Evolutionary conservation across 768 basidiomycete genomes (phyloP).

Genomic region (Lactarius tabidus): DNA sequence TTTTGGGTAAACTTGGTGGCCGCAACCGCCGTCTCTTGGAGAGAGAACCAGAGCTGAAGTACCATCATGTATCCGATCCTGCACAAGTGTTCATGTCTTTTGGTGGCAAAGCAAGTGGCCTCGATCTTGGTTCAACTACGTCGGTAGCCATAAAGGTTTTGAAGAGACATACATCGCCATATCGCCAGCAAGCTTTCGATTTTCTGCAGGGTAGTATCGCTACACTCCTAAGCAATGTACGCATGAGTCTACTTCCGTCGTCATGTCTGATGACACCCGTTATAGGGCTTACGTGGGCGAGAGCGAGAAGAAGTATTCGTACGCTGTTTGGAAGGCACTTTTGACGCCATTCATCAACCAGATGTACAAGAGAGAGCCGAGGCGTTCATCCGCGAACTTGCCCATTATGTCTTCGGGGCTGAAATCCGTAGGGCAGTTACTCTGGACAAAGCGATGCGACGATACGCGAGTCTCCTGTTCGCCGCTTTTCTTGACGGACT

Average conservation of each 20-base stretch:
- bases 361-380: slow-evolving; percentile 70
- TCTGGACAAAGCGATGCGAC: slow-evolving; percentile 49
- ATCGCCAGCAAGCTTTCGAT: slow-evolving; percentile 58
- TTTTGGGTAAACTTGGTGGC: slow-evolving; percentile 94
- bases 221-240: slow-evolving; percentile 74
- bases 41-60: slow-evolving; percentile 73
- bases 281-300: slow-evolving; percentile 64
- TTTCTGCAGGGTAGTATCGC: slow-evolving; percentile 68
- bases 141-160: slow-evolving; percentile 63
- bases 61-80: slow-evolving; percentile 62
- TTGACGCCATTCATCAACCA: slow-evolving; percentile 66
- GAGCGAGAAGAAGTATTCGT: slow-evolving; percentile 75
- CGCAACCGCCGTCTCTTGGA: slow-evolving; percentile 84
- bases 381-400: slow-evolving; percentile 63
- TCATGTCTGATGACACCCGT: slow-evolving; percentile 3
- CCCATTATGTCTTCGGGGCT: slow-evolving; percentile 63
- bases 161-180: slow-evolving; percentile 43
- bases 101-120: slow-evolving; percentile 54
- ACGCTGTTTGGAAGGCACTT: slow-evolving; percentile 66
- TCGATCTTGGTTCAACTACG: slow-evolving; percentile 65
- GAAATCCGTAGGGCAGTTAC: slow-evolving; percentile 63
- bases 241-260: not conserved
- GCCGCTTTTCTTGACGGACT: slow-evolving; percentile 77
- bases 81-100: slow-evolving; percentile 74
- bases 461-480: slow-evolving; percentile 54